phyloP scores from a whole-genome alignment of 2,329 filamentous ascomycete genomes.

The Xylaria sp. region DNA sequence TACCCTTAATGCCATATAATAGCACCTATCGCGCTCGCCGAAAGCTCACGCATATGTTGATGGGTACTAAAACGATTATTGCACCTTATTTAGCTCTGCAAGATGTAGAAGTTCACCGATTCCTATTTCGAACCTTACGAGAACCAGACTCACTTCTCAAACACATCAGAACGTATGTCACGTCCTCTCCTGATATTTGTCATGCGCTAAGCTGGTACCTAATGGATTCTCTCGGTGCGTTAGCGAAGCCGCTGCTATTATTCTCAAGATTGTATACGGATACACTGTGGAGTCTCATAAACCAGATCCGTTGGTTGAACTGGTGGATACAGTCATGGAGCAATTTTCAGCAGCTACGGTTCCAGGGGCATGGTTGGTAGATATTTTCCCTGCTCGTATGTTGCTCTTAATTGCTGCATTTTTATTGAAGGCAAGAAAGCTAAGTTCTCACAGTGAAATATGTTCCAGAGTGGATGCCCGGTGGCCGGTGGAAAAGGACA shows the following conservation, averaged over 20 bases:
- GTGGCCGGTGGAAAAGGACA: conserved; percentile 43
- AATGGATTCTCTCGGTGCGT: neutral
- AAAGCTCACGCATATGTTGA: conserved; percentile 45
- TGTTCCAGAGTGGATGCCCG: conserved; percentile 48
- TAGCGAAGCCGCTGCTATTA: conserved; percentile 44
- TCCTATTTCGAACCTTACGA: conserved; percentile 35
- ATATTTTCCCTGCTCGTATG: conserved; percentile 45
- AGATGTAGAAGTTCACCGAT: conserved; percentile 35
- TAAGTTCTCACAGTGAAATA: conserved; percentile 35
- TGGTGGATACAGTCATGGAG: conserved; percentile 38
- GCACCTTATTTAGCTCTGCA: conserved; percentile 30
- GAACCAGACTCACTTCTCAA: conserved; percentile 25
- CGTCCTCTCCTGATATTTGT: neutral
- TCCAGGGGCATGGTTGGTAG: conserved; percentile 46
- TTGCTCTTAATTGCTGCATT: neutral
- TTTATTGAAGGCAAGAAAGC: neutral
- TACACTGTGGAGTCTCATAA: conserved; percentile 43
- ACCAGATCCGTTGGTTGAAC: conserved; percentile 43
- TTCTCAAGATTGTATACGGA: conserved; percentile 48
- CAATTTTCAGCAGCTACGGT: conserved; percentile 37
- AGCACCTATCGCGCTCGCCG: conserved; percentile 42
- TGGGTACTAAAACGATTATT: conserved; percentile 46
- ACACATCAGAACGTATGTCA: conserved; percentile 34
- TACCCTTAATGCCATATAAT: conserved; percentile 43
- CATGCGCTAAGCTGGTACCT: conserved; percentile 20